phyloP scores from a whole-genome alignment of 202 grass and related monocot species.

The Cymbopogon flexuosus region DNA sequence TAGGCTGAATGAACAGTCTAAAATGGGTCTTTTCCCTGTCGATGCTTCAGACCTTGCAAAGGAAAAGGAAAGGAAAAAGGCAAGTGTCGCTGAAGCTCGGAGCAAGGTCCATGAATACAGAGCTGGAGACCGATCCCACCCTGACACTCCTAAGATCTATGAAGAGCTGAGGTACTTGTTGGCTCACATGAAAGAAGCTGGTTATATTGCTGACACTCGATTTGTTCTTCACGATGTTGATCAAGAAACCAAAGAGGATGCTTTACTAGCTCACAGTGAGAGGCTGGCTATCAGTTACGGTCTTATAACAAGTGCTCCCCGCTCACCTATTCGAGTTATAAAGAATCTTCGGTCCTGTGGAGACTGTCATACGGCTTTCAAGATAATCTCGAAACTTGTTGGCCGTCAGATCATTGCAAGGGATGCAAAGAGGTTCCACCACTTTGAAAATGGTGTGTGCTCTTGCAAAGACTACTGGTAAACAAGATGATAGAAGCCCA shows the following conservation, averaged over 20 bases:
- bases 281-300: constrained; percentile 75
- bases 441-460: constrained; percentile 86
- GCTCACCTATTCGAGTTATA: constrained; percentile 59
- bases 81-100: constrained; percentile 45
- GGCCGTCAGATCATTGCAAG: constrained; percentile 74
- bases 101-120: constrained; percentile 72
- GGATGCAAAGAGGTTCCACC: constrained; percentile 93
- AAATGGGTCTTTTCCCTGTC: constrained; percentile 71
- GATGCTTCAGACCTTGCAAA: constrained; percentile 65
- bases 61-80: constrained; percentile 79
- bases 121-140: constrained; percentile 81
- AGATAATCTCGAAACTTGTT: constrained; percentile 82
- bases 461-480: constrained; percentile 98
- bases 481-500: background rate
- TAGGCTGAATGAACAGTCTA: constrained; percentile 60
- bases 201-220: constrained; percentile 66
- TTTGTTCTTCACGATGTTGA: constrained; percentile 85
- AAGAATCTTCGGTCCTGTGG: constrained; percentile 90
- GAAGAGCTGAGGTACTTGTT: constrained; percentile 68
- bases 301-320: constrained; percentile 68
- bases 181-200: constrained; percentile 91
- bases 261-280: constrained; percentile 86
- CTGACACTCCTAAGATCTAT: constrained; percentile 81
- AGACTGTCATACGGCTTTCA: constrained; percentile 87
- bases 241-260: constrained; percentile 94